These are phyloP conservation scores for Tolypocladium cylindrosporum DNA, from an alignment of 2,329 filamentous ascomycete genomes.

Conservation along the genomic window DNA sequence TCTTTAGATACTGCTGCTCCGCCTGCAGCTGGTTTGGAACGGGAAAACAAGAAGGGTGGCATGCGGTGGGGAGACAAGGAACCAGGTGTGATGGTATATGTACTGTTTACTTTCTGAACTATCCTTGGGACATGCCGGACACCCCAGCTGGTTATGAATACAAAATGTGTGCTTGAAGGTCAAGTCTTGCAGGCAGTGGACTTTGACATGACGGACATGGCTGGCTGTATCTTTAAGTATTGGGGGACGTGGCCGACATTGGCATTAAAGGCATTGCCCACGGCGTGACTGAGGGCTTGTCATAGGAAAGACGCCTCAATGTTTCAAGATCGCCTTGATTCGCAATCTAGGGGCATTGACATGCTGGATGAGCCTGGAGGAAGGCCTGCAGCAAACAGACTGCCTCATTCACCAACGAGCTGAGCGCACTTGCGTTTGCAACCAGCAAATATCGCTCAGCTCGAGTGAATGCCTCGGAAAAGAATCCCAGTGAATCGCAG, in stretches of 20 bases:
- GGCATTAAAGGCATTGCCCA: not conserved
- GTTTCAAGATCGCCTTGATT: not conserved
- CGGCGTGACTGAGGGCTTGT: not conserved
- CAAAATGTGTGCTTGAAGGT: slow-evolving; percentile 4
- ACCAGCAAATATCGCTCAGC: not conserved
- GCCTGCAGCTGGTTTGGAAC: not conserved
- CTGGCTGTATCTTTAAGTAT: not conserved
- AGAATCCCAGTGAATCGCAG: not conserved
- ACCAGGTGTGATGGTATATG: not conserved
- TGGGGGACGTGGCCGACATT: not conserved
- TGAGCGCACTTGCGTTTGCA: not conserved
- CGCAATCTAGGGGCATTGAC: not conserved
- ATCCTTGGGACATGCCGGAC: slow-evolving; percentile 5
- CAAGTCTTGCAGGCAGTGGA: too few relatives aligned
- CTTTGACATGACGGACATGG: not conserved
- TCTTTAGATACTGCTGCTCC: not conserved
- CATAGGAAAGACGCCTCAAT: not conserved
- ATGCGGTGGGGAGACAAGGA: not conserved
- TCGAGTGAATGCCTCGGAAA: not conserved
- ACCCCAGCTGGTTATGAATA: slow-evolving; percentile 9
- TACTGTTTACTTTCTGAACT: not conserved
- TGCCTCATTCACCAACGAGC: not conserved
- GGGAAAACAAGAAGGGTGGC: not conserved
- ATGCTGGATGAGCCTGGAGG: not conserved
- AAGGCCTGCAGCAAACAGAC: not conserved